Evolutionary conservation across 176 grass and related monocot species (phyloP).

Genomic region (Panicum miliaceum): DNA sequence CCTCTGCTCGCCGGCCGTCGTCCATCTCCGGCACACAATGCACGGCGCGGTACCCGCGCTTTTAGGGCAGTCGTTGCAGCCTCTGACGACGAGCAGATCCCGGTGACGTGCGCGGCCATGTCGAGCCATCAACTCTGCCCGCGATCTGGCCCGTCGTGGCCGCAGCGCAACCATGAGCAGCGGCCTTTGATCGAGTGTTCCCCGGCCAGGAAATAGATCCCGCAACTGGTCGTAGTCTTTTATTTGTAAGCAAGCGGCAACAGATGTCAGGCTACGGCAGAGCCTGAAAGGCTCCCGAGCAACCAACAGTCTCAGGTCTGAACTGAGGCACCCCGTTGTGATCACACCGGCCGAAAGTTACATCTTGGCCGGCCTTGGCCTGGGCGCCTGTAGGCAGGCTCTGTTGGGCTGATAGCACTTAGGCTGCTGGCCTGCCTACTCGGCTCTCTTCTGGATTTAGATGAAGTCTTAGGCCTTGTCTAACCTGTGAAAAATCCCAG

Average conservation of each 20-base stretch:
- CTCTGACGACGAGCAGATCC: background rate
- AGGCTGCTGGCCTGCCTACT: conserved; percentile 28
- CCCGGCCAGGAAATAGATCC: conserved; percentile 30
- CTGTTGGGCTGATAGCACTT: background rate
- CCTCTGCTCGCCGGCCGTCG: background rate
- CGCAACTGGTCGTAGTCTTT: background rate
- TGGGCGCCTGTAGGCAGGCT: background rate
- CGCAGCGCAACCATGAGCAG: conserved; percentile 40
- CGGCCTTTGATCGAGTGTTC: background rate
- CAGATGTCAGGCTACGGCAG: conserved; percentile 26
- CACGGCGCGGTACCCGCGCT: background rate
- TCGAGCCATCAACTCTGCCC: conserved; percentile 2
- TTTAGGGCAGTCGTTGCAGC: too few relatives aligned
- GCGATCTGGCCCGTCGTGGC: conserved; percentile 36
- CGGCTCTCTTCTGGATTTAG: background rate
- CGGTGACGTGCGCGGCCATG: background rate
- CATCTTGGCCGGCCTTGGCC: conserved; percentile 1
- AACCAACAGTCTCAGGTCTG: conserved; percentile 1
- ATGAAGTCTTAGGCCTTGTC: too few relatives aligned
- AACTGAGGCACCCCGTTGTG: background rate
- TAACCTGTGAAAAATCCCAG: background rate
- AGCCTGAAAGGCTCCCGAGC: background rate
- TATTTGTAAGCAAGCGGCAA: conserved; percentile 27
- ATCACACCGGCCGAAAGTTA: conserved; percentile 47
- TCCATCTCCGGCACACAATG: conserved; percentile 12